Percentiles rank a stretch among this genome's conserved stretches.
Evolutionary conservation across 192 early-diverging fungal genomes (phyloP).

Genomic region (Entrophospora sp.): DNA sequence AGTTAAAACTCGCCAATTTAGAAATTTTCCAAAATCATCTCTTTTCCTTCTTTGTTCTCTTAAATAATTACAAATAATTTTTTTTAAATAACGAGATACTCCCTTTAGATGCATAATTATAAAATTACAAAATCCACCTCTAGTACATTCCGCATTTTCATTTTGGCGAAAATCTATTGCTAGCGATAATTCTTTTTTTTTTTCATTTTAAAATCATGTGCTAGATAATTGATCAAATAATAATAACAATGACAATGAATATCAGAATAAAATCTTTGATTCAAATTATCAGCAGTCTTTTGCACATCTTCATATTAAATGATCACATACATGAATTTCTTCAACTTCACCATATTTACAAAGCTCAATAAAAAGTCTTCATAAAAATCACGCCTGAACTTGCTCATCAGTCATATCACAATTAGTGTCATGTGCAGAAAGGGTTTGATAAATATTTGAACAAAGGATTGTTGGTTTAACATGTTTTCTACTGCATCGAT

Average conservation of each 20-base stretch:
- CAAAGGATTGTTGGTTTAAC: conserved; percentile 94
- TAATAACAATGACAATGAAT: not conserved
- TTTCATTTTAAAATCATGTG: too few relatives aligned
- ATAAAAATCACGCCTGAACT: conserved; percentile 78
- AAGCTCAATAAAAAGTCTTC: conserved; percentile 95
- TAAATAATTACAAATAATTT: conserved; percentile 62
- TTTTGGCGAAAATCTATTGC: conserved; percentile 97
- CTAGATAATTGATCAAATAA: not conserved
- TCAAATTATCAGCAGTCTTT: conserved; percentile 83
- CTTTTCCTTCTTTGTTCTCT: conserved; percentile 47
- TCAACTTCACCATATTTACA: conserved; percentile 95
- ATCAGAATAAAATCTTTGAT: conserved; percentile 91
- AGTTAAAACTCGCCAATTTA: too few relatives aligned
- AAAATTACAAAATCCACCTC: conserved; percentile 97
- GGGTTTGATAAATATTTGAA: conserved; percentile 94
- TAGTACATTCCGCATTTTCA: conserved; percentile 88
- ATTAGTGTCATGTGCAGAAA: conserved; percentile 63
- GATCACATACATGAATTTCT: conserved; percentile 96
- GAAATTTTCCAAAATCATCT: too few relatives aligned
- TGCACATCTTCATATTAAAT: conserved; percentile 93
- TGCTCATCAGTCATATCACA: conserved; percentile 57
- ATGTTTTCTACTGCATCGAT: conserved; percentile 94
- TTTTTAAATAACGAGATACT: conserved; percentile 64
- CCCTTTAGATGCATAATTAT: conserved; percentile 98
- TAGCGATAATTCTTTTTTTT: conserved; percentile 87